A percentile compares a stretch with the other conserved stretches of the same genome.
Evolutionary conservation across 306 rosid species (phyloP).

Genomic region (Lathyrus tuberosus): DNA sequence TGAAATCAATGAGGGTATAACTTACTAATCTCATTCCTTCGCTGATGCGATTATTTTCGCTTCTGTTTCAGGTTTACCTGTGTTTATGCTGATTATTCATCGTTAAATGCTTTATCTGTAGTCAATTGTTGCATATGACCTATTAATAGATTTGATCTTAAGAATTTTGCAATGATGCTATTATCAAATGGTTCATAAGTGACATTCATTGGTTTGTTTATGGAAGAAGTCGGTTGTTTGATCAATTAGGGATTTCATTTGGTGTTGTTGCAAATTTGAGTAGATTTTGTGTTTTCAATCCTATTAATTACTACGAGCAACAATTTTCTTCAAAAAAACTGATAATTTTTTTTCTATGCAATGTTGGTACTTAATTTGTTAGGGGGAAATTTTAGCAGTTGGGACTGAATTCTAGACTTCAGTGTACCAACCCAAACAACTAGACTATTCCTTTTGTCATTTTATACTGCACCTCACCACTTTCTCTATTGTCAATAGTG

Average conservation of each 20-base stretch:
- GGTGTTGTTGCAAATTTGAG: neutral
- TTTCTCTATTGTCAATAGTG: too few species aligned
- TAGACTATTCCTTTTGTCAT: neutral
- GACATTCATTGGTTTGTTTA: neutral
- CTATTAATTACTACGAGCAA: neutral
- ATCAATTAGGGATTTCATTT: slow-evolving; percentile 4
- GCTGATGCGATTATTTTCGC: neutral
- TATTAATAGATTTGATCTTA: neutral
- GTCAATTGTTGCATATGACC: too few species aligned
- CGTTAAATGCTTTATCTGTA: neutral
- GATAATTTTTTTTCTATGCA: neutral
- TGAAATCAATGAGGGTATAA: slow-evolving; percentile 69
- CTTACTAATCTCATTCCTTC: neutral
- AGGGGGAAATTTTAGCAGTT: neutral
- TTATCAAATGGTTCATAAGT: slow-evolving; percentile 1
- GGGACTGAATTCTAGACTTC: too few species aligned
- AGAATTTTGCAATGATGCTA: neutral
- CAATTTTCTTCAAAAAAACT: neutral
- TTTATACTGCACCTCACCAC: neutral
- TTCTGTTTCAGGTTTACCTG: neutral
- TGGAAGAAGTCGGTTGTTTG: neutral
- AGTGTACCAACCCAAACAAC: too few species aligned
- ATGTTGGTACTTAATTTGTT: neutral
- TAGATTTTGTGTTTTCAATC: neutral
- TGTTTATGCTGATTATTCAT: neutral